Evolutionary conservation across 2,329 filamentous ascomycete genomes (phyloP).

Genomic region (Fusarium circinatum): DNA sequence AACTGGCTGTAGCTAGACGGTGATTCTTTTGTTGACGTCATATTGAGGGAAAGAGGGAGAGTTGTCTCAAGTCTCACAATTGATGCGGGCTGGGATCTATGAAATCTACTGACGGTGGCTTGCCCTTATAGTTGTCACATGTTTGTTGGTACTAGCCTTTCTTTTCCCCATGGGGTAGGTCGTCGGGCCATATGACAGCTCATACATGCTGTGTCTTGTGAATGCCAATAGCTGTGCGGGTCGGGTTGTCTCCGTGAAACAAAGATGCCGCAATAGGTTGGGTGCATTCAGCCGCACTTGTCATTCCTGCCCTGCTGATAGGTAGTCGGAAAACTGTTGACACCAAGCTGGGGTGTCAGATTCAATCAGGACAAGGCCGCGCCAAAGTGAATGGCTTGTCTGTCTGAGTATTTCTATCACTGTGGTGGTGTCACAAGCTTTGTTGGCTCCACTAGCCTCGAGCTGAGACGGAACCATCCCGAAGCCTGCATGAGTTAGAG

Average conservation of each 20-base stretch:
- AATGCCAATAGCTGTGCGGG: background rate
- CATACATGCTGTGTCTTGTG: background rate
- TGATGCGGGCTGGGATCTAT: background rate
- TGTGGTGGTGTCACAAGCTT: accelerated
- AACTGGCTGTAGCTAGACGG: background rate
- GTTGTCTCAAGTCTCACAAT: background rate
- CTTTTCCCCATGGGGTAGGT: background rate
- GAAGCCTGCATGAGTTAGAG: background rate
- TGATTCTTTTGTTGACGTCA: background rate
- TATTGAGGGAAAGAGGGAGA: background rate
- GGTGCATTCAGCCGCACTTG: background rate
- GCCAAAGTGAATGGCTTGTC: accelerated
- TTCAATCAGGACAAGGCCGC: accelerated
- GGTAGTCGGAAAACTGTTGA: background rate
- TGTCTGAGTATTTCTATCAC: background rate
- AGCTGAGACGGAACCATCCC: background rate
- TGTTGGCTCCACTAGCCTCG: background rate
- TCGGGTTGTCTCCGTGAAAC: background rate
- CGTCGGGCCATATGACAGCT: background rate
- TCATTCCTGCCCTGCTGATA: background rate
- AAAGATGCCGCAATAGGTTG: background rate
- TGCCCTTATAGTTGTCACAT: background rate
- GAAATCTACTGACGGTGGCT: background rate
- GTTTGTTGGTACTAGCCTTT: too few species aligned
- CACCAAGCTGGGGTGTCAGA: background rate